Conservation (phyloP, 129 eudicot genomes). For the Cynara cardunculus region DNA sequence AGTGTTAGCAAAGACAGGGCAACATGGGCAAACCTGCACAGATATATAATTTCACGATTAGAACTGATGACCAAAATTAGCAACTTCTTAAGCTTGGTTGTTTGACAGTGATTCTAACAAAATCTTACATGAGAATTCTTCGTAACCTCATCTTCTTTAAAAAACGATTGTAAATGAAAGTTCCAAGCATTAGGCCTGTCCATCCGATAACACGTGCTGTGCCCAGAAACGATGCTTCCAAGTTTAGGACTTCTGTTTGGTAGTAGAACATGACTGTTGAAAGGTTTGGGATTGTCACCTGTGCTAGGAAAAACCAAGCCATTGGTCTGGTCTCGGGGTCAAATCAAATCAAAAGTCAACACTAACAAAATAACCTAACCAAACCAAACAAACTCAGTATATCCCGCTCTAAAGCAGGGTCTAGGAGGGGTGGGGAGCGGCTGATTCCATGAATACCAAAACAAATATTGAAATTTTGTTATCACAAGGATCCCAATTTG, state of each 20-base stretch:
- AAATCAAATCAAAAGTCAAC: slow-evolving; percentile 10
- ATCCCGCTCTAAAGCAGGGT: background rate
- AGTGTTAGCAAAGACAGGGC: slow-evolving; percentile 53
- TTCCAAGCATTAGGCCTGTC: slow-evolving; percentile 91
- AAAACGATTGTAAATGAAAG: slow-evolving; percentile 76
- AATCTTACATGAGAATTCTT: slow-evolving; percentile 75
- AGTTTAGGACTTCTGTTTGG: slow-evolving; percentile 73
- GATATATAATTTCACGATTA: background rate
- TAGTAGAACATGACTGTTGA: slow-evolving; percentile 91
- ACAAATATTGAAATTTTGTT: background rate
- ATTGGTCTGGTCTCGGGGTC: slow-evolving; percentile 71
- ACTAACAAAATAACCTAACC: background rate
- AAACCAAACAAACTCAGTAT: background rate
- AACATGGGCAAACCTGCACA: slow-evolving; percentile 81
- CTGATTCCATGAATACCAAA: background rate
- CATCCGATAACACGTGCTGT: slow-evolving; percentile 88
- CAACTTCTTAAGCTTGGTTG: background rate
- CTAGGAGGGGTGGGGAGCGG: background rate
- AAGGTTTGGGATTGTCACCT: slow-evolving; percentile 80
- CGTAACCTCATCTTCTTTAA: slow-evolving; percentile 74
- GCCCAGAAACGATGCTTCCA: slow-evolving; percentile 93
- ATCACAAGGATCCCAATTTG: background rate
- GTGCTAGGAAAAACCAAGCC: slow-evolving; percentile 96
- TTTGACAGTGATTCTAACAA: background rate
- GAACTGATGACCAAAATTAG: slow-evolving; percentile 1